These are phyloP conservation scores for Sergeia podlipaevii DNA, from an alignment of 208 protist species.

Conservation along the genomic window DNA sequence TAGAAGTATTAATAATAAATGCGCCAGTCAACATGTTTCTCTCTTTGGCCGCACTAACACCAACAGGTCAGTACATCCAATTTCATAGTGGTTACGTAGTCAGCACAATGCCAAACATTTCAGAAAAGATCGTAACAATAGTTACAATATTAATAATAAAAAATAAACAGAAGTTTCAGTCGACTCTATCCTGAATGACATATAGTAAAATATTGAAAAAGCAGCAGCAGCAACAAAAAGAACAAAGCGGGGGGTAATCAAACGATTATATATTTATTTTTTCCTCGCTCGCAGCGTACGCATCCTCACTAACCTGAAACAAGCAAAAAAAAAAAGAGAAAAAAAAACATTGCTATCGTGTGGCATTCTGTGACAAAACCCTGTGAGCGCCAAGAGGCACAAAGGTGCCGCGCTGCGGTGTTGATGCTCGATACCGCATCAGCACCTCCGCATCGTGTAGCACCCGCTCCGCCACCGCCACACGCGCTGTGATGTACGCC, in stretches of 20 bases:
- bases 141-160: background rate
- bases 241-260: background rate
- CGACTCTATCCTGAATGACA: background rate
- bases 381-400: constrained; percentile 33
- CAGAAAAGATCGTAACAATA: constrained; percentile 1
- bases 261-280: background rate
- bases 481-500: constrained; percentile 36
- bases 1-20: background rate
- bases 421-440: constrained; percentile 22
- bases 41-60: too few relatives aligned
- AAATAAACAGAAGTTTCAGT: background rate
- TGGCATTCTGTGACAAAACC: background rate
- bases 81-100: too few relatives aligned
- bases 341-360: background rate
- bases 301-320: too few relatives aligned
- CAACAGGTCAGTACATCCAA: too few relatives aligned
- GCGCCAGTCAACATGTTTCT: background rate
- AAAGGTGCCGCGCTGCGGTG: constrained; percentile 28
- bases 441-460: constrained; percentile 43
- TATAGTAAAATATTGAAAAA: background rate
- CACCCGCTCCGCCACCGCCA: constrained; percentile 37
- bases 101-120: too few relatives aligned
- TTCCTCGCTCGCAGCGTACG: too few relatives aligned
- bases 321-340: background rate
- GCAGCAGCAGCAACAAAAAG: constrained; percentile 4